Evolutionary conservation across 73 alveolate genomes (phyloP).

Genomic region (Durusdinium trenchii): DNA sequence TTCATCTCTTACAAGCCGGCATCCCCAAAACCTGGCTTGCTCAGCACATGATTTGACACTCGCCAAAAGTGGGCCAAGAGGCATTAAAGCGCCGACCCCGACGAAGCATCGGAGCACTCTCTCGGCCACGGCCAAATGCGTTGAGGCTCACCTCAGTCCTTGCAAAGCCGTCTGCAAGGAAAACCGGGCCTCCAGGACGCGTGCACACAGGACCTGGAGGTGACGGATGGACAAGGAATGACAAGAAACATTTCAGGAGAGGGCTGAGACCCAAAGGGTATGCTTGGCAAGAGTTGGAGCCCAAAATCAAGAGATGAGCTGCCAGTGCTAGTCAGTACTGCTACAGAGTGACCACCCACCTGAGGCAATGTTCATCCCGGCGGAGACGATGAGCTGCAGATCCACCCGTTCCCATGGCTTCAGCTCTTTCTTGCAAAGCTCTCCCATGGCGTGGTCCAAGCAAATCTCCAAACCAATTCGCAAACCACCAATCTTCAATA

Average conservation of each 20-base stretch:
- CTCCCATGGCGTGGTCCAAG: slow-evolving; percentile 91
- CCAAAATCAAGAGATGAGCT: too few relatives aligned
- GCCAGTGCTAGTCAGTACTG: too few relatives aligned
- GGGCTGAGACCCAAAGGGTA: too few relatives aligned
- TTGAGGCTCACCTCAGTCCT: slow-evolving; percentile 89
- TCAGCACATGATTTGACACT: too few relatives aligned
- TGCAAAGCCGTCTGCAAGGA: slow-evolving; percentile 86
- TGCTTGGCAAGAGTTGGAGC: too few relatives aligned
- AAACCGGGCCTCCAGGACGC: slow-evolving; percentile 65
- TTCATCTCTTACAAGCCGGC: too few relatives aligned
- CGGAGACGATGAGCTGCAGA: slow-evolving; percentile 85
- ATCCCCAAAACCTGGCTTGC: too few relatives aligned
- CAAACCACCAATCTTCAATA: slow-evolving; percentile 56
- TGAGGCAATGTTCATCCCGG: slow-evolving; percentile 86
- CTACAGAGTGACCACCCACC: too few relatives aligned
- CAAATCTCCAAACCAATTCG: slow-evolving; percentile 78
- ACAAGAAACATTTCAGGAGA: too few relatives aligned
- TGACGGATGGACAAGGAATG: too few relatives aligned
- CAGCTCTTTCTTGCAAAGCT: slow-evolving; percentile 39
- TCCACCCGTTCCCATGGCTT: slow-evolving; percentile 57
- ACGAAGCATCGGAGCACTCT: slow-evolving; percentile 53
- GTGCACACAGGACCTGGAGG: slow-evolving; percentile 77
- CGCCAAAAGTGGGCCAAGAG: too few relatives aligned
- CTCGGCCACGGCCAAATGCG: slow-evolving; percentile 66
- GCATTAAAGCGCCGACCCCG: slow-evolving; percentile 41